Evolutionary conservation across 2,329 filamentous ascomycete genomes (phyloP), one percentile per base, ranked within the genome.

Genomic region (Aspergillus sp.): DNA sequence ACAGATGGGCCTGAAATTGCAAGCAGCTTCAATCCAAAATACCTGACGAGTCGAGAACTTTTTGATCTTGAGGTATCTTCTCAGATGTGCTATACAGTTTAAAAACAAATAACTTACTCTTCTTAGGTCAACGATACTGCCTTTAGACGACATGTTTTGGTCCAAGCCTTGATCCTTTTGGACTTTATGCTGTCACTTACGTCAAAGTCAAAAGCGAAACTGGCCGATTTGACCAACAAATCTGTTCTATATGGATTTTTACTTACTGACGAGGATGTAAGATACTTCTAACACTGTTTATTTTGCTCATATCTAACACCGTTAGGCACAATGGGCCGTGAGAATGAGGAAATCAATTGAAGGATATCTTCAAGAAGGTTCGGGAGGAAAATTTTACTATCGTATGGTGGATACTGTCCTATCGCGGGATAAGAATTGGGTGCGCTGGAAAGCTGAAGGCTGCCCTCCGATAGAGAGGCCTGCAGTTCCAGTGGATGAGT

Each of bases 361-460:
- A 58, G 85, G 86, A 57, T 96, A 97, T 74, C 83, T 99, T 56
- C 89, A 89, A 69, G 83, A 88, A 66, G 90, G 90, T 18, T 78
- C 82, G 42, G 93, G 96, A 68, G 95, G 95, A 30, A 90, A 91
- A 62, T 96, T 96, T 74, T 99, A 98, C 74, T 89, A 92, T 75
- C 89, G 95, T 39, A 96, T 98, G 85, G 92, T 99, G 32, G 93
- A 98, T 72, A 98, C 93, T 12, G 93, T 99, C 32, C 84, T 99
- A 30, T 91, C 91, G 22, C 85, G 95, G 62, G 95, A 99, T 74
- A 98, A 97, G 79, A 97, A 98, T 71, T 99, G 96, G 96, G 92
- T 96, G 44, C 89, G 92, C 61, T 99, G 95, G 95, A 99, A 99
- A 77, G 88, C 93, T 59, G 92, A 97, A 72, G 91, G 88, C 64